phyloP scores from a whole-genome alignment of 1,284 basidiomycete genomes.

The Serendipita sp. region DNA sequence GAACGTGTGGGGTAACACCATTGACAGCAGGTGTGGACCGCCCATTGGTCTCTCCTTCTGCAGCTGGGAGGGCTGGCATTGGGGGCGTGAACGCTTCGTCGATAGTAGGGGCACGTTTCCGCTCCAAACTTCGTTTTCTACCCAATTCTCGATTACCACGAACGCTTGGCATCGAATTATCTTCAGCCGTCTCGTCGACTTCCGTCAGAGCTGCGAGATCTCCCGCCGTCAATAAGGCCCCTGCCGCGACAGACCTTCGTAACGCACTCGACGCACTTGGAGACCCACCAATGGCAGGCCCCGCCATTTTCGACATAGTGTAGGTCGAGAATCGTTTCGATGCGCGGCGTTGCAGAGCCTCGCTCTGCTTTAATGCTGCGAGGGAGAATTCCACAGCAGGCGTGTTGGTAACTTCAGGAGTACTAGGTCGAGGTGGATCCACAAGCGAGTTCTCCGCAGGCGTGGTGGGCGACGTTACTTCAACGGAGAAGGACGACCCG shows the following conservation, averaged over 20 bases:
- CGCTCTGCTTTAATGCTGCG: conserved; percentile 75
- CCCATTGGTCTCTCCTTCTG: background rate
- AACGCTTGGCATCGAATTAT: background rate
- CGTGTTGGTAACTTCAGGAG: conserved; percentile 28
- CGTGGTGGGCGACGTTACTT: conserved; percentile 13
- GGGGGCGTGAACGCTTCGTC: background rate
- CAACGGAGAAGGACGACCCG: conserved; percentile 12
- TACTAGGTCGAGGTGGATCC: conserved; percentile 20
- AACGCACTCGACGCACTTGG: background rate
- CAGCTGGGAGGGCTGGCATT: background rate
- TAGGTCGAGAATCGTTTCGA: conserved; percentile 95
- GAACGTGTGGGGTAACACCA: background rate
- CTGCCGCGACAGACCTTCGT: conserved; percentile 30
- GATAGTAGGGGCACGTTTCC: background rate
- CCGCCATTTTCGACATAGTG: conserved; percentile 89
- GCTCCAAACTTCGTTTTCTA: background rate
- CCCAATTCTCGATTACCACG: background rate
- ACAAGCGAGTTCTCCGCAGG: conserved; percentile 19
- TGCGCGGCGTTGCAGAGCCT: conserved; percentile 79
- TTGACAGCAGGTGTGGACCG: background rate
- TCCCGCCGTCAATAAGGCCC: conserved; percentile 40
- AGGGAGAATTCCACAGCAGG: conserved; percentile 72
- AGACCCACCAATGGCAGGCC: conserved; percentile 28
- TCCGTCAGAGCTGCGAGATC: conserved; percentile 37
- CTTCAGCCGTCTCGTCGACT: conserved; percentile 12